A percentile compares a stretch with the other conserved stretches of the same genome.
Evolutionary conservation across 2,329 filamentous ascomycete genomes (phyloP).

Genomic region (Dactylonectria estremocensis): DNA sequence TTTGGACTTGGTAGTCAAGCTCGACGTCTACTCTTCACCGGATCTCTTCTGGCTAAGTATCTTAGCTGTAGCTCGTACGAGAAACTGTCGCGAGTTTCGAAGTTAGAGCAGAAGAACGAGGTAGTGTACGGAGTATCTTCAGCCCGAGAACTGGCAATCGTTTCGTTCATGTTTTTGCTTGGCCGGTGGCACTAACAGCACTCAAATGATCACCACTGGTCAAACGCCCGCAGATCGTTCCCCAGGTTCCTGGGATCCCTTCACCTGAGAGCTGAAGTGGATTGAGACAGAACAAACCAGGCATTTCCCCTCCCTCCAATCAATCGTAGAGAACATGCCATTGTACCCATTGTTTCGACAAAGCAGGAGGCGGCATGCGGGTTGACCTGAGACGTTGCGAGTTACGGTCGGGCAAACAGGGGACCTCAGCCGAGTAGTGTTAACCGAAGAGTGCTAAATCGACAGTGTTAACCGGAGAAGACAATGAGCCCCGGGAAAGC

Average conservation of each 20-base stretch:
- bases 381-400: slow-evolving; percentile 12
- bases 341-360: slow-evolving; percentile 4
- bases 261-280: neutral
- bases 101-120: no score
- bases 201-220: neutral
- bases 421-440: slow-evolving; percentile 4
- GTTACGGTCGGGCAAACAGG: slow-evolving; percentile 12
- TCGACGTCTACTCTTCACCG: neutral
- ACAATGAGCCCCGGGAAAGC: neutral
- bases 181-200: neutral
- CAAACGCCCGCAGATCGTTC: neutral
- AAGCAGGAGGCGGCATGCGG: neutral
- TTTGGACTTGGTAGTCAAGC: neutral
- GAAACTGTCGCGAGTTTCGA: neutral
- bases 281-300: neutral
- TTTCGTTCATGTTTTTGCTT: neutral
- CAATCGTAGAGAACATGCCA: neutral
- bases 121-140: no score
- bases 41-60: neutral
- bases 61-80: neutral
- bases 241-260: neutral
- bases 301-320: neutral
- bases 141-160: neutral
- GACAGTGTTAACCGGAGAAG: neutral
- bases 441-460: no score